These are phyloP conservation scores for Cutaneotrichosporon cavernicola DNA, from an alignment of 1,284 basidiomycete species.

Conservation along the genomic window DNA sequence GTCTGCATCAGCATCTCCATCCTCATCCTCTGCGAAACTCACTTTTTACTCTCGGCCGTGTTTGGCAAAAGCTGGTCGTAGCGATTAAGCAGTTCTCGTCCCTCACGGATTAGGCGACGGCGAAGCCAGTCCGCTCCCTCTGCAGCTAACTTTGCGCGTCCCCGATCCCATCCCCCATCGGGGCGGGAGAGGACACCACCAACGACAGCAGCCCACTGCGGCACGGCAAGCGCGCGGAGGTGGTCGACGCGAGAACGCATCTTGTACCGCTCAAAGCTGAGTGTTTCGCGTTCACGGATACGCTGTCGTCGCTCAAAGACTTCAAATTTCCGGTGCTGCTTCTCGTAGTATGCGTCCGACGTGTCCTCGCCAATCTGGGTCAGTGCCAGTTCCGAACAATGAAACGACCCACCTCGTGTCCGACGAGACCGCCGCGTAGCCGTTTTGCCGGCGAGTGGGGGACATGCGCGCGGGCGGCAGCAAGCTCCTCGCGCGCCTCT, in stretches of 20 bases:
- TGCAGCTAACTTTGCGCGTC: slow-evolving; percentile 34
- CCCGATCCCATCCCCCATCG: slow-evolving; percentile 33
- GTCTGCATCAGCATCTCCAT: background rate
- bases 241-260: slow-evolving; percentile 84
- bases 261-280: slow-evolving; percentile 86
- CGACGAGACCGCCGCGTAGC: slow-evolving; percentile 28
- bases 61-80: slow-evolving; percentile 28
- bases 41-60: slow-evolving; percentile 14
- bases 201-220: slow-evolving; percentile 36
- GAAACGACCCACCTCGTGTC: slow-evolving; percentile 25
- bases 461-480: background rate
- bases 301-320: slow-evolving; percentile 79
- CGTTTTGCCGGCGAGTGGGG: slow-evolving; percentile 34
- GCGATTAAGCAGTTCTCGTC: slow-evolving; percentile 45
- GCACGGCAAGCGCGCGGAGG: slow-evolving; percentile 57
- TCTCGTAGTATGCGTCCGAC: slow-evolving; percentile 79
- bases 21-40: background rate
- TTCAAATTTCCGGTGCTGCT: slow-evolving; percentile 80
- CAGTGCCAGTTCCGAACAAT: background rate
- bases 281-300: slow-evolving; percentile 81
- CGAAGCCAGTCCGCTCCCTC: slow-evolving; percentile 46
- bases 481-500: slow-evolving; percentile 45
- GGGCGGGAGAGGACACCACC: slow-evolving; percentile 23
- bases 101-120: slow-evolving; percentile 41
- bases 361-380: slow-evolving; percentile 65